These are phyloP conservation scores for Amylostereum areolatum DNA, from an alignment of 1,284 basidiomycete species.

Conservation along the genomic window DNA sequence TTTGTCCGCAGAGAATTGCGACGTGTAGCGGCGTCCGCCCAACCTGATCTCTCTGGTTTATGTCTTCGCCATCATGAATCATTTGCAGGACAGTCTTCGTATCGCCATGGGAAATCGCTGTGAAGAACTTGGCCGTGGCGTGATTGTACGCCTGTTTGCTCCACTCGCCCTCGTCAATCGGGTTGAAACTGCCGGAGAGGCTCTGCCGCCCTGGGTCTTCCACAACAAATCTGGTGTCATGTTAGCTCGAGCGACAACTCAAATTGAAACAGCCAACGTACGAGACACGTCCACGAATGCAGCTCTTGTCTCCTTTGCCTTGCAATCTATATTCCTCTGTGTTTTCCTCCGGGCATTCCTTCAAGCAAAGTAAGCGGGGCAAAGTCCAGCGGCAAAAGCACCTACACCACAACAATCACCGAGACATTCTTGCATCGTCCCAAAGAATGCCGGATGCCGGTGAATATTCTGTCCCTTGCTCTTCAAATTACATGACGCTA, in stretches of 20 bases:
- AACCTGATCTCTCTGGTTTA: conserved; percentile 38
- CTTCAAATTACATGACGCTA: conserved; percentile 55
- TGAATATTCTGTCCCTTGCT: conserved; percentile 52
- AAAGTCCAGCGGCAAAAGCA: too few relatives aligned
- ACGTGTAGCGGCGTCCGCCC: conserved; percentile 52
- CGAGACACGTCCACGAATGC: too few relatives aligned
- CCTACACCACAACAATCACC: conserved; percentile 57
- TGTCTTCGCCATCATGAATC: conserved; percentile 20
- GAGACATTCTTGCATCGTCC: conserved; percentile 47
- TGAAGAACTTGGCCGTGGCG: conserved; percentile 45
- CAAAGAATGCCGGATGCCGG: conserved; percentile 59
- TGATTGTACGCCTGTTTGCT: conserved; percentile 52
- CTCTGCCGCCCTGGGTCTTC: conserved; percentile 56
- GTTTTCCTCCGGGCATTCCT: conserved; percentile 42
- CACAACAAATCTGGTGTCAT: conserved; percentile 38
- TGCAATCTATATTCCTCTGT: conserved; percentile 46
- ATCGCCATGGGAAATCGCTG: conserved; percentile 20
- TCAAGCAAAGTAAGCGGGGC: too few relatives aligned
- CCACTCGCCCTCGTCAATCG: conserved; percentile 64
- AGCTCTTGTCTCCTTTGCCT: conserved; percentile 41
- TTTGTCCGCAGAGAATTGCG: conserved; percentile 39
- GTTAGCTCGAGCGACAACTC: not conserved
- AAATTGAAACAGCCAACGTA: conserved; percentile 31
- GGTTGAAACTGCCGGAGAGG: conserved; percentile 57
- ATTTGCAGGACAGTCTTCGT: conserved; percentile 36